phyloP scores from a whole-genome alignment of 2,329 filamentous ascomycete species.

The Pseudocercospora musae region DNA sequence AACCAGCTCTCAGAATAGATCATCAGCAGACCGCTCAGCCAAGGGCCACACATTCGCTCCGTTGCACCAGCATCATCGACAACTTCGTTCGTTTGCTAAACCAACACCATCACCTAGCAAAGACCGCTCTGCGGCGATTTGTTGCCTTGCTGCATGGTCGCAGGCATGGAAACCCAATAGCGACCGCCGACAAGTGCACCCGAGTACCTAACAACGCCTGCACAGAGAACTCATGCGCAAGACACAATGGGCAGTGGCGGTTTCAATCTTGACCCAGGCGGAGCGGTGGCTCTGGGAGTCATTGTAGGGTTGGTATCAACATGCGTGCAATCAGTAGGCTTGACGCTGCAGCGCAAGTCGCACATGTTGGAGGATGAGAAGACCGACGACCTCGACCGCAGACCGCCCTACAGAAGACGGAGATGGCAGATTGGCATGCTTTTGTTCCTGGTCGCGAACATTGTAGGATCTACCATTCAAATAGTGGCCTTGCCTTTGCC shows the following conservation, averaged over 20 bases:
- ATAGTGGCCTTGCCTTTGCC: conserved; percentile 94
- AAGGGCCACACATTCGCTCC: not conserved
- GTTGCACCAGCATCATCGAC: not conserved
- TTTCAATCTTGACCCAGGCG: conserved; percentile 20
- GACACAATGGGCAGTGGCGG: conserved; percentile 12
- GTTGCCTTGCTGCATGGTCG: not conserved
- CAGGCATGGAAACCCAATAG: not conserved
- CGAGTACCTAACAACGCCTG: not conserved
- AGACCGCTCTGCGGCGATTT: not conserved
- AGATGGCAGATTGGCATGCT: conserved; percentile 96
- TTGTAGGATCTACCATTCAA: conserved; percentile 92
- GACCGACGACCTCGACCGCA: conserved; percentile 68
- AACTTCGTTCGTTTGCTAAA: not conserved
- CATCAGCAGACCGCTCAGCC: not conserved
- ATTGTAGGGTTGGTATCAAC: conserved; percentile 90
- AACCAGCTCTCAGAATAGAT: not conserved
- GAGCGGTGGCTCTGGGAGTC: conserved; percentile 63
- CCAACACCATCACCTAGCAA: not conserved
- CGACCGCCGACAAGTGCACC: not conserved
- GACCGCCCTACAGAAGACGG: conserved; percentile 83
- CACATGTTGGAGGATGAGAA: conserved; percentile 98
- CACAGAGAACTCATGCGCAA: not conserved
- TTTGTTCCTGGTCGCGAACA: conserved; percentile 93
- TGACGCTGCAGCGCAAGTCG: conserved; percentile 95
- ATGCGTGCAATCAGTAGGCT: conserved; percentile 87